Conservation (phyloP, 2,329 filamentous ascomycete genomes). For the Myriosclerotinia curreyana region DNA sequence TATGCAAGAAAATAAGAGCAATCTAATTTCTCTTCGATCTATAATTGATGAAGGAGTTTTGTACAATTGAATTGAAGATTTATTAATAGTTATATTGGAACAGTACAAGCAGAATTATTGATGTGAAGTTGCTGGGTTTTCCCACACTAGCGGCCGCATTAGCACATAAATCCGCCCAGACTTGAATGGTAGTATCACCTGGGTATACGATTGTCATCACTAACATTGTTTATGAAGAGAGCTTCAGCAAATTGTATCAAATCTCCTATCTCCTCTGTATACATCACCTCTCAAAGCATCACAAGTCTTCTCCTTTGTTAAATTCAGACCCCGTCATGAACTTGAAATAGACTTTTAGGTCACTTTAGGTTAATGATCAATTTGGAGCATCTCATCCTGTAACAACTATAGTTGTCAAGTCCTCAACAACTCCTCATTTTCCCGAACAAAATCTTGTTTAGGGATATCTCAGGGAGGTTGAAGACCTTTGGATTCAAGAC, state of each 20-base stretch:
- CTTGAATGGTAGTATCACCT: too few relatives aligned
- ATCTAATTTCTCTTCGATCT: neutral
- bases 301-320: neutral
- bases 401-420: neutral
- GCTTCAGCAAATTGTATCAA: too few relatives aligned
- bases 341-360: too few relatives aligned
- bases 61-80: constrained; percentile 14
- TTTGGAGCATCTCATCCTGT: neutral
- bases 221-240: too few relatives aligned
- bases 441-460: neutral
- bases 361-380: neutral
- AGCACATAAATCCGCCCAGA: too few relatives aligned
- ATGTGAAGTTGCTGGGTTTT: too few relatives aligned
- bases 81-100: neutral
- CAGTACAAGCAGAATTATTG: neutral
- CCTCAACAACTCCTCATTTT: neutral
- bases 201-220: too few relatives aligned
- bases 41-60: neutral
- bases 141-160: constrained; percentile 14
- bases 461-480: neutral
- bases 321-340: neutral
- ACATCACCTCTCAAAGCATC: neutral
- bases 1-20: neutral
- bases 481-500: neutral
- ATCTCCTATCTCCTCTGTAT: neutral